Percentiles rank a stretch among this genome's conserved stretches.
These are phyloP conservation scores for Colletotrichum kahawae DNA, from an alignment of 2,329 filamentous ascomycete genomes.

Conservation along the genomic window DNA sequence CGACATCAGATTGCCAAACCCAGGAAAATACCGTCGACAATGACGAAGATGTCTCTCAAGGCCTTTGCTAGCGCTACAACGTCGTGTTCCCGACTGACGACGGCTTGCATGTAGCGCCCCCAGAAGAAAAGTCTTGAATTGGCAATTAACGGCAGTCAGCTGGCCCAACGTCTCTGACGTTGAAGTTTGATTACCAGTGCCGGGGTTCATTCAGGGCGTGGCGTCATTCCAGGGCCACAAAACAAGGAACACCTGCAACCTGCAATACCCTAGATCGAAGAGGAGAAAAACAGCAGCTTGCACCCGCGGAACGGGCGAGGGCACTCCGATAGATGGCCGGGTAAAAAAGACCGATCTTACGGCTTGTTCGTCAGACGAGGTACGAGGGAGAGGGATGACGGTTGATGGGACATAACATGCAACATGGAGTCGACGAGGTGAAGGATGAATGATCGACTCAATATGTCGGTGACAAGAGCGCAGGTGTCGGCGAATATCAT, in stretches of 20 bases:
- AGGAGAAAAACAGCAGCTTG: neutral
- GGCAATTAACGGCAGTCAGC: slow-evolving; percentile 8
- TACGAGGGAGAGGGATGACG: neutral
- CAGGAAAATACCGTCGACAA: neutral
- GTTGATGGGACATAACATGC: neutral
- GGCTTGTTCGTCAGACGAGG: neutral
- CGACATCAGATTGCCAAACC: neutral
- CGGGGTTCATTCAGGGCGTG: slow-evolving; percentile 11
- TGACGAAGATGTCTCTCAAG: slow-evolving; percentile 3
- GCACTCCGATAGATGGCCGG: slow-evolving; percentile 9
- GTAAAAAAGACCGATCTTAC: neutral
- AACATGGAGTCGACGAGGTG: neutral
- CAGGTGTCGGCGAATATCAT: neutral
- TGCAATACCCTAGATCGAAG: slow-evolving; percentile 14
- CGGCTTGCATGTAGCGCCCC: neutral
- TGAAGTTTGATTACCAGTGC: slow-evolving; percentile 1
- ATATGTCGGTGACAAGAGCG: neutral
- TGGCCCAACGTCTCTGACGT: slow-evolving; percentile 3
- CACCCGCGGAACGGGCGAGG: neutral
- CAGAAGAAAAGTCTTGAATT: neutral
- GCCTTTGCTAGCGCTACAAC: neutral
- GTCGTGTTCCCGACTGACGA: neutral
- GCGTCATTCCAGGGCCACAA: slow-evolving; percentile 19
- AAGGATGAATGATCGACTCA: neutral
- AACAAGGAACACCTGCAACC: slow-evolving; percentile 17